Evolutionary conservation across 2,329 filamentous ascomycete genomes (phyloP).

Genomic region (Colletotrichum chrysophilum): DNA sequence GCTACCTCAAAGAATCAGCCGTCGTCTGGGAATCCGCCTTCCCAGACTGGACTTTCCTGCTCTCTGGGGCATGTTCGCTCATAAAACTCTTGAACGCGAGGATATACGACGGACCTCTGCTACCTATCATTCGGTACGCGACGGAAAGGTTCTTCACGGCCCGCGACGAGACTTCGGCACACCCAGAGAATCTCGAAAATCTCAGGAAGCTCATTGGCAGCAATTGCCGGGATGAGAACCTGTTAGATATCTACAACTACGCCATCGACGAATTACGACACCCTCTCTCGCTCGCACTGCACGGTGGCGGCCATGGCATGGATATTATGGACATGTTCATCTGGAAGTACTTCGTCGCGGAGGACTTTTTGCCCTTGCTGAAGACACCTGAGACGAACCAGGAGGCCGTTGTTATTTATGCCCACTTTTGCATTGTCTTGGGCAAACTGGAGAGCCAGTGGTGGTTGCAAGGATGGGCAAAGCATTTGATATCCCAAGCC

Average conservation of each 20-base stretch:
- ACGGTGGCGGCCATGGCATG: slow-evolving; percentile 1
- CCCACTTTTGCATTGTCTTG: slow-evolving; percentile 37
- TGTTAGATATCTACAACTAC: slow-evolving; percentile 20
- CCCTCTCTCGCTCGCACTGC: slow-evolving; percentile 9
- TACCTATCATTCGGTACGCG: slow-evolving; percentile 26
- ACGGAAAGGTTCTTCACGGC: slow-evolving; percentile 24
- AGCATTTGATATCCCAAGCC: slow-evolving; percentile 34
- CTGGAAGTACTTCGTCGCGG: slow-evolving; percentile 41
- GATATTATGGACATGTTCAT: slow-evolving; percentile 44
- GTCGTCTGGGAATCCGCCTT: slow-evolving; percentile 31
- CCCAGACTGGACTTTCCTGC: slow-evolving; percentile 35
- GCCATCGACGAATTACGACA: slow-evolving; percentile 22
- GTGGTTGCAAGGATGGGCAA: slow-evolving; percentile 42
- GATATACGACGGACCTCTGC: slow-evolving; percentile 17
- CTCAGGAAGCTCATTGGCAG: slow-evolving; percentile 22
- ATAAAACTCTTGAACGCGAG: slow-evolving; percentile 23
- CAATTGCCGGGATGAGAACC: slow-evolving; percentile 16
- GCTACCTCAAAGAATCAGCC: slow-evolving; percentile 31
- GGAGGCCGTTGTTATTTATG: slow-evolving; percentile 38
- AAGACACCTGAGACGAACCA: slow-evolving; percentile 25
- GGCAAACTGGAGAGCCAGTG: slow-evolving; percentile 35
- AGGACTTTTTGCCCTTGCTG: slow-evolving; percentile 40
- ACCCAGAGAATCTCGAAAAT: slow-evolving; percentile 14
- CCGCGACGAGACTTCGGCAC: not conserved
- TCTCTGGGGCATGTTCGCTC: slow-evolving; percentile 31